Evolutionary conservation across 2,329 filamentous ascomycete species (phyloP), one percentile per base, ranked within the genome.

Genomic region (Grosmannia huntii): DNA sequence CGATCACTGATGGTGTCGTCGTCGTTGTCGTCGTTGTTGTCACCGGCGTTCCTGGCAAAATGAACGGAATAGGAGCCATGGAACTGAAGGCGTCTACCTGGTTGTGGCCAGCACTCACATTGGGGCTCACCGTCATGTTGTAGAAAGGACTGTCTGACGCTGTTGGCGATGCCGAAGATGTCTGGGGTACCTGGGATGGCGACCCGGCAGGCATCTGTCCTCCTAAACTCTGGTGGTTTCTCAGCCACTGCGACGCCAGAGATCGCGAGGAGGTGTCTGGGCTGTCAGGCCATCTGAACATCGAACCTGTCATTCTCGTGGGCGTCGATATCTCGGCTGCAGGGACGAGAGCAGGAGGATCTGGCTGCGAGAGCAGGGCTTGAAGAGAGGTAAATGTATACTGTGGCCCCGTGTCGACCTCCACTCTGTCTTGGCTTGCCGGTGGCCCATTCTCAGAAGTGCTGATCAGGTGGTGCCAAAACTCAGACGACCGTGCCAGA

Each of bases 401-500:
- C 41, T 44, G 41, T n/a, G 19, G 16, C 7, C 19, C 41, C 4
- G 19, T 9, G 16, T 44, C 19, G 2, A n/a, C 16, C 16, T 44
- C 41, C 19, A 9, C 19, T n/a, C 5, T 44, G 41, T n/a, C 19
- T 9, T 44, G 4, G 4, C 41, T 44, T 16, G 6, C 19, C 41
- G 19, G 41, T 19, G 41, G 19, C 41, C 19, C 41, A 44, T 44
- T 19, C n/a, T 19, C 19, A 12, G 41, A 44, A n/a, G 41, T 44
- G 41, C 7, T 44, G 21, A 60, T 51, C 3, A 60, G 55, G 4
- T 21, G 23, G 19, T 55, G 21, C 56, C 56, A 60, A 16, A 60
- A 56, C 27, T 25, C 21, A 4, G 59, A 60, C n/a, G 56, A 48
- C 12, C 59, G 48, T n/a, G 59, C 56, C 53, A 60, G 56, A 7